Conservation (phyloP, 768 basidiomycete species). For the Leccinum uliginosum region DNA sequence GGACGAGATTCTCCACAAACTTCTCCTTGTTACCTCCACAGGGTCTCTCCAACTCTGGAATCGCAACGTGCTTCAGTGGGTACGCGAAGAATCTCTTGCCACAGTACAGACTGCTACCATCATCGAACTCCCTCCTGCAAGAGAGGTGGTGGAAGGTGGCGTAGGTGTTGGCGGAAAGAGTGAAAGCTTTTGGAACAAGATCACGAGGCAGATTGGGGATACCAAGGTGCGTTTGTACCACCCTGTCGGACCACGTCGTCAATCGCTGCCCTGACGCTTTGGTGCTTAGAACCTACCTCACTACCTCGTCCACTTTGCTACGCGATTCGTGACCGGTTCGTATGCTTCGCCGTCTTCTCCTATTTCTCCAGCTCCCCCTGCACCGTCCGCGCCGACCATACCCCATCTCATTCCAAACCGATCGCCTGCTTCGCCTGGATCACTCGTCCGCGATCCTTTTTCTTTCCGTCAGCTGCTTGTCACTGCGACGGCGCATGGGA, state of each 20-base stretch:
- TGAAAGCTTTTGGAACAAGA: constrained; percentile 48
- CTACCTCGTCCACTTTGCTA: constrained; percentile 61
- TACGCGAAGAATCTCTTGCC: constrained; percentile 75
- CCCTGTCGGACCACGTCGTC: neutral
- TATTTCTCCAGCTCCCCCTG: constrained; percentile 22
- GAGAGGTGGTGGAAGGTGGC: constrained; percentile 20
- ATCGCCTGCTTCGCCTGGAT: constrained; percentile 30
- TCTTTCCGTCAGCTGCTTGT: constrained; percentile 86
- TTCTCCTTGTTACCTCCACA: constrained; percentile 65
- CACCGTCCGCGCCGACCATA: constrained; percentile 7
- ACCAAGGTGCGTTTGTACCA: constrained; percentile 42
- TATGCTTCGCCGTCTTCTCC: constrained; percentile 46
- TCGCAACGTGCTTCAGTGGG: constrained; percentile 59
- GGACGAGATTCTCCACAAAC: constrained; percentile 33
- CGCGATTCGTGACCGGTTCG: constrained; percentile 68
- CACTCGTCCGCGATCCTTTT: constrained; percentile 67
- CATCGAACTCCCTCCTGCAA: constrained; percentile 69
- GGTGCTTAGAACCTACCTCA: constrained; percentile 59
- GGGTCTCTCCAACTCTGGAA: constrained; percentile 77
- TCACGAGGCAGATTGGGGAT: constrained; percentile 55
- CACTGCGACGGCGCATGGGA: constrained; percentile 64
- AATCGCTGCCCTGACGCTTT: neutral
- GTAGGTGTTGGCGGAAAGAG: neutral
- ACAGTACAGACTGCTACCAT: constrained; percentile 61
- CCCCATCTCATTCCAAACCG: constrained; percentile 17